Percentiles rank a stretch among this genome's conserved stretches.
These are phyloP conservation scores for Buxus sempervirens DNA, from an alignment of 164 flowering plant genomes.

Conservation along the genomic window DNA sequence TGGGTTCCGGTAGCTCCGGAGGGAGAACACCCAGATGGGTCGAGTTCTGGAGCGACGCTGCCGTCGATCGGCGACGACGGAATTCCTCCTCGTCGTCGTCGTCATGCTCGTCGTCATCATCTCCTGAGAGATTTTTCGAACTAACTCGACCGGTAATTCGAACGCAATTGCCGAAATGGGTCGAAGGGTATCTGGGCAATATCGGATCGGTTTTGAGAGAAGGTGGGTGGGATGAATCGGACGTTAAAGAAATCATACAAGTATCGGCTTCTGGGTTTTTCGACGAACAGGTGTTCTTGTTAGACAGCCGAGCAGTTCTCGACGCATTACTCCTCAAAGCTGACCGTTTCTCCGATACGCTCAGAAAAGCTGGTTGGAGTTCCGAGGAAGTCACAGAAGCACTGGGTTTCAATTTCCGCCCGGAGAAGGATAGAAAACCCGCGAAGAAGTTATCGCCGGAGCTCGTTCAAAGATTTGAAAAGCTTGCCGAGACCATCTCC, in stretches of 20 bases:
- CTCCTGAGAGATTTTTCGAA: constrained; percentile 63
- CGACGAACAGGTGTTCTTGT: constrained; percentile 59
- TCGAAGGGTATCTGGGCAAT: constrained; percentile 59
- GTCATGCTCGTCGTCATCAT: constrained; percentile 55
- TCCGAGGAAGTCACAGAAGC: constrained; percentile 89
- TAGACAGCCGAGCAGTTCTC: constrained; percentile 71
- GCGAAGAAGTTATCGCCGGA: constrained; percentile 70
- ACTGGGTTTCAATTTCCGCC: constrained; percentile 69
- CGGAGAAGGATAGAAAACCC: constrained; percentile 61
- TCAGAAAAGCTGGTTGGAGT: constrained; percentile 92
- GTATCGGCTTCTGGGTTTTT: constrained; percentile 74
- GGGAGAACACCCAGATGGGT: constrained; percentile 82
- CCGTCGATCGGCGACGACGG: constrained; percentile 56
- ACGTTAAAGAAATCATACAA: constrained; percentile 59
- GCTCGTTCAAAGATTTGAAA: constrained; percentile 64
- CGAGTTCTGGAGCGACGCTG: constrained; percentile 97
- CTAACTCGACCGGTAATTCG: constrained; percentile 24
- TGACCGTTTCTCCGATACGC: constrained; percentile 67
- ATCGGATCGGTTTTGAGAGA: constrained; percentile 67
- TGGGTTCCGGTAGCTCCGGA: constrained; percentile 40
- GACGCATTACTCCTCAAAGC: constrained; percentile 75
- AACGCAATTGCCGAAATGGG: constrained; percentile 64
- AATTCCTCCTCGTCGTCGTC: constrained; percentile 51
- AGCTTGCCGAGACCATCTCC: constrained; percentile 74
- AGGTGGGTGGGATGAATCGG: constrained; percentile 95